phyloP scores from a whole-genome alignment of 1,139 yeast genomes.

The Entelexis paramagnoliae region DNA sequence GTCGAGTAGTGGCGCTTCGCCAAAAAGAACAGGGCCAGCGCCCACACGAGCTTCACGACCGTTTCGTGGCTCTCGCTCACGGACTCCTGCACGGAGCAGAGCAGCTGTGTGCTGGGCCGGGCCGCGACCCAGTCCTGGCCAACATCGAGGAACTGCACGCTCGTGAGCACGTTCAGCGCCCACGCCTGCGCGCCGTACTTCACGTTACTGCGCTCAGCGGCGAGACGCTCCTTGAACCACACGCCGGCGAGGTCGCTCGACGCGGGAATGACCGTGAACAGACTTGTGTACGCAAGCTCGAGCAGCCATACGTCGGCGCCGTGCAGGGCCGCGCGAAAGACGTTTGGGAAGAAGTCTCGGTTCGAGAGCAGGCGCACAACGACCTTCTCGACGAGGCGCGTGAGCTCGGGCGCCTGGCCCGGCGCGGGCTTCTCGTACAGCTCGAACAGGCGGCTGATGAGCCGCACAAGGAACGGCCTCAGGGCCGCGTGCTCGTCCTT shows the following conservation, averaged over 20 bases:
- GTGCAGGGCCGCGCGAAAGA: constrained; percentile 16
- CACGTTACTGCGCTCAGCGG: constrained; percentile 2
- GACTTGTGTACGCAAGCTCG: constrained; percentile 26
- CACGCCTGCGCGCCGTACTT: constrained; percentile 3
- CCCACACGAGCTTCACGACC: constrained; percentile 59
- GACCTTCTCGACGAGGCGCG: constrained; percentile 21
- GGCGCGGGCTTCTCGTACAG: constrained; percentile 20
- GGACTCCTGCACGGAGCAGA: constrained; percentile 36
- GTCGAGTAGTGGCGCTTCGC: constrained; percentile 25
- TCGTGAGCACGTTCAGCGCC: constrained; percentile 26
- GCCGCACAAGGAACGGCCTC: constrained; percentile 13
- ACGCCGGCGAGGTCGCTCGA: constrained; percentile 30
- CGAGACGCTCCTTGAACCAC: constrained; percentile 43
- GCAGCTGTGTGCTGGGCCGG: constrained; percentile 33
- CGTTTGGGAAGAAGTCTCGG: constrained; percentile 23
- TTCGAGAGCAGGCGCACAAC: constrained; percentile 26
- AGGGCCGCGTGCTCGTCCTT: constrained; percentile 21
- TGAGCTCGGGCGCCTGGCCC: constrained; percentile 21
- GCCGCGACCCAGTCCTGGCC: constrained; percentile 27
- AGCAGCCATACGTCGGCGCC: constrained; percentile 23
- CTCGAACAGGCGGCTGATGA: constrained; percentile 21
- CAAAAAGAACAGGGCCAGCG: constrained; percentile 44
- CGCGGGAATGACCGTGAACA: constrained; percentile 28
- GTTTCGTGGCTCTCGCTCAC: constrained; percentile 34
- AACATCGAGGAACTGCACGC: constrained; percentile 30